Conservation (phyloP, 2,329 filamentous ascomycete genomes). For the Aureobasidium vineae region DNA sequence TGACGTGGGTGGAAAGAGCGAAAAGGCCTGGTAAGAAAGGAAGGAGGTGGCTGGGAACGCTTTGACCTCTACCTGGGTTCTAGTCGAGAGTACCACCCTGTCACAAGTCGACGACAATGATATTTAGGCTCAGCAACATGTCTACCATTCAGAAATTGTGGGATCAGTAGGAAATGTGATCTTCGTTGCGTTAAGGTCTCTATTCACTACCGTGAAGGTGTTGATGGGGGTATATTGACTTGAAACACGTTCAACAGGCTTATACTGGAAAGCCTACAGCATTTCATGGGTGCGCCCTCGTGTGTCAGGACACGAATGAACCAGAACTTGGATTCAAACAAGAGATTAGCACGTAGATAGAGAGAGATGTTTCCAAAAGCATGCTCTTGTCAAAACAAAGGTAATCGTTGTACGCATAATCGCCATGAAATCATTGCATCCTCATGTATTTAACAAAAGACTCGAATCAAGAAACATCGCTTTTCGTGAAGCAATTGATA, state of each 20-base stretch:
- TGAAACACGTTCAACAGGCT: no score
- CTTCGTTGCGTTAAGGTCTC: neutral
- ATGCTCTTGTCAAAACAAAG: neutral
- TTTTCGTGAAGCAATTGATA: conserved; percentile 7
- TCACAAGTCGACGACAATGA: neutral
- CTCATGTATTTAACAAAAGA: neutral
- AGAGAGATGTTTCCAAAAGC: neutral
- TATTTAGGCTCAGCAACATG: neutral
- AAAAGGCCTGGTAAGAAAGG: no score
- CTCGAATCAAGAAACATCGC: neutral
- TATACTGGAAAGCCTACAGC: no score
- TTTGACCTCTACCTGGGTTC: neutral
- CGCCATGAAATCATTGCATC: neutral
- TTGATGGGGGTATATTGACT: no score
- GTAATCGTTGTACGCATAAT: neutral
- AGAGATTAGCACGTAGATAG: no score
- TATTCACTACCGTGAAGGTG: no score
- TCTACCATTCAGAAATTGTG: neutral
- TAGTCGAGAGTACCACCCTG: neutral
- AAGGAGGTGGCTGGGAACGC: conserved; percentile 1
- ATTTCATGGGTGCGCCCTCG: no score
- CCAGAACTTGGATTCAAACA: neutral
- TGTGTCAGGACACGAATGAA: no score
- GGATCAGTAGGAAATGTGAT: neutral
- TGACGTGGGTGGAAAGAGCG: neutral